Base-by-base conservation (phyloP, 805 yeast genomes). In the Barnettozyma botsteinii region DNA sequence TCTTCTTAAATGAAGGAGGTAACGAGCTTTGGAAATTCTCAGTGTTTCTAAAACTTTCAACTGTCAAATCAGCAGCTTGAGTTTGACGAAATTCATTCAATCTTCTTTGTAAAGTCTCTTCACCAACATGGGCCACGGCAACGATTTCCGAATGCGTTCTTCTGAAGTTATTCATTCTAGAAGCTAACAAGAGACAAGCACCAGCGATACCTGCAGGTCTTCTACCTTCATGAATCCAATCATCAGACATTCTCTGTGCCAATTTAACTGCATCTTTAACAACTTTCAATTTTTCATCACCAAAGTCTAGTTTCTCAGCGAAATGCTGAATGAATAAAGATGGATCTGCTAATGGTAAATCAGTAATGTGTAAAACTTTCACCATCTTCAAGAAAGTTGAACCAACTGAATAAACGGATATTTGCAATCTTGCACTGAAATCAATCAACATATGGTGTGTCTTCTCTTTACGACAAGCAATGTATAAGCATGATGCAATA, bases 201-300 rank as follows among this genome's bases (percentile, higher is more conserved):
- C 98, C 99, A 0, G 98, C 98, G 39, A 93, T 78, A 53, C 99
- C 98, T 0, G 98, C 98, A 0, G 99, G 98, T 47, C 98, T 72
- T 57, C 99, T 75, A 20, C 99, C 99, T 62, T 87, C 95, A 58
- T 81, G 85, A 50, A 93, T 84, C 97, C 98, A 93, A 56, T 93
- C 98, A 31, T 79, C 76, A 12, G 89, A 72, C 99, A 93, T 93
- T 50, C 96, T 71, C 56, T 79, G 85, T 0, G 96, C 95, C 18
- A 93, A 64, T 52, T 80, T 77, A 7, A 81, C 80, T 0, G 98
- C 98, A 60, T 93, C 99, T 45, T 74, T 75, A 33, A 85, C 81
- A 12, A 93, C 96, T 51, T 81, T 81, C 28, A 79, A 69, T 44
- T 73, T 77, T 46, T 76, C 77, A 22, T 73, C 75, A n/a, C 88